Percentiles rank a stretch among this genome's conserved stretches.
These are phyloP conservation scores for Teunomyces tritomae DNA, from an alignment of 805 yeast genomes.

Conservation along the genomic window DNA sequence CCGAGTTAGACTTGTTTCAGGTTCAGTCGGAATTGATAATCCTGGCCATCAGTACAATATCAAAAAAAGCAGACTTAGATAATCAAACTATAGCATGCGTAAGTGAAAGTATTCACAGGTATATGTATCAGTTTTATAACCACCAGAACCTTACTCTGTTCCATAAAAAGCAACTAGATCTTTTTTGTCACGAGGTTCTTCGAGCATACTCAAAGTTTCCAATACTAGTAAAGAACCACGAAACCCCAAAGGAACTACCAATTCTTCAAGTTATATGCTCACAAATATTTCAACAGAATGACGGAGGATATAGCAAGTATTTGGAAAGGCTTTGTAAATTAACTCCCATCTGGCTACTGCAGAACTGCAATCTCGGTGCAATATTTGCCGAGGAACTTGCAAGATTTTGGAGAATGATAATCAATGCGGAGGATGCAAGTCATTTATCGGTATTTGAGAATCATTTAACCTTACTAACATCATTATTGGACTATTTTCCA, in stretches of 20 bases:
- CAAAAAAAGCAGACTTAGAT: neutral
- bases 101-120: neutral
- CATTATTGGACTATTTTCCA: neutral
- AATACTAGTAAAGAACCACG: neutral
- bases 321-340: neutral
- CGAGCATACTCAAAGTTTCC: neutral
- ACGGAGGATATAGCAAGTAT: neutral
- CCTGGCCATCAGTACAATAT: neutral
- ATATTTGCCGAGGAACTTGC: neutral
- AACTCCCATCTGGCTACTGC: neutral
- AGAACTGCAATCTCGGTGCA: neutral
- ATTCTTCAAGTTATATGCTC: neutral
- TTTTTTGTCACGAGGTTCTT: neutral
- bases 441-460: neutral
- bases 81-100: neutral
- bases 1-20: neutral
- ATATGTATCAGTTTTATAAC: neutral
- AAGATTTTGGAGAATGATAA: neutral
- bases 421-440: neutral
- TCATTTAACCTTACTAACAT: neutral
- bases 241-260: neutral
- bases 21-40: neutral
- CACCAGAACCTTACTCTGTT: neutral
- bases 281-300: neutral
- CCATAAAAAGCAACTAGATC: neutral